Evolutionary conservation across 257 asterid genomes (phyloP).

Genomic region (Misopates orontium): DNA sequence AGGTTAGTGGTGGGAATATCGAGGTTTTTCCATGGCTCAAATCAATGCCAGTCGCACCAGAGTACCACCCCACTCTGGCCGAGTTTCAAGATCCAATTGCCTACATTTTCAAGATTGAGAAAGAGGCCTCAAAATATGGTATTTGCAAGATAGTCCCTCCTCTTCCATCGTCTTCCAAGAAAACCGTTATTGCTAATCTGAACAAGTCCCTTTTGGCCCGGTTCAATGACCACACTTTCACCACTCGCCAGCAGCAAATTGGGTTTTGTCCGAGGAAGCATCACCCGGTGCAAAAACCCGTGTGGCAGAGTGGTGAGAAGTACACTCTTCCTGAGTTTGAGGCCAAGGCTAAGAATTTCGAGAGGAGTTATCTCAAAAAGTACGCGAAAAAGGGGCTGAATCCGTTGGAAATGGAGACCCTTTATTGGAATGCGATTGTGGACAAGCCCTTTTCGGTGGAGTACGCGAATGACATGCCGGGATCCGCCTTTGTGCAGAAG

Average conservation of each 20-base stretch:
- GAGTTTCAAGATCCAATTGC: constrained; percentile 99
- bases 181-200: constrained; percentile 64
- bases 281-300: constrained; percentile 93
- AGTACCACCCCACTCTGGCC: constrained; percentile 81
- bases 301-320: constrained; percentile 95
- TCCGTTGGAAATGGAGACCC: constrained; percentile 74
- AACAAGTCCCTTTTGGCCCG: constrained; percentile 77
- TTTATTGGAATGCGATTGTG: constrained; percentile 90
- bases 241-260: constrained; percentile 98
- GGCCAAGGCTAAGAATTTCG: constrained; percentile 76
- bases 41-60: constrained; percentile 94
- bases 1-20: constrained; percentile 47
- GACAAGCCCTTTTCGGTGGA: constrained; percentile 95
- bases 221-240: constrained; percentile 69
- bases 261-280: constrained; percentile 95
- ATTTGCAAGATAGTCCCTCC: constrained; percentile 98
- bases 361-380: constrained; percentile 71
- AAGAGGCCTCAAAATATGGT: constrained; percentile 88
- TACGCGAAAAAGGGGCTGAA: constrained; percentile 48
- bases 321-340: constrained; percentile 75
- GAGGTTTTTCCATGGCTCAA: constrained; percentile 91
- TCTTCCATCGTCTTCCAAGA: constrained; percentile 60
- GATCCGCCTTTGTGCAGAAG: constrained; percentile 78
- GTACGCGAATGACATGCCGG: constrained; percentile 98
- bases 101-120: constrained; percentile 96